A percentile compares a stretch with the other conserved stretches of the same genome.
Evolutionary conservation across 257 asterid species (phyloP).

Genomic region (Jacaranda copaia): DNA sequence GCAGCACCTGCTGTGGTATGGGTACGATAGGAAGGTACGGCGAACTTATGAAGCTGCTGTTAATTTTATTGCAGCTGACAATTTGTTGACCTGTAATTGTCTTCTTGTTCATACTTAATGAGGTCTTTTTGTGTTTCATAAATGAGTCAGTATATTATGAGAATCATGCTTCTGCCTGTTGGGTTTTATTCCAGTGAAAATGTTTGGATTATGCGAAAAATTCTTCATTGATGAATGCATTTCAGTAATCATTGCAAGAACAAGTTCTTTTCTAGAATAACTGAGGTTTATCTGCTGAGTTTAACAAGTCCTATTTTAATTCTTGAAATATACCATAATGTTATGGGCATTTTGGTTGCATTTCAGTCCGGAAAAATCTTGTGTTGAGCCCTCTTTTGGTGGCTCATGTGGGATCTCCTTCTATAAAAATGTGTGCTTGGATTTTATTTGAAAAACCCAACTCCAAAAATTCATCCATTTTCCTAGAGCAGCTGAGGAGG

Average conservation of each 20-base stretch:
- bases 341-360: background rate
- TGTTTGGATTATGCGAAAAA: background rate
- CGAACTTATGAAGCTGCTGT: constrained; percentile 13
- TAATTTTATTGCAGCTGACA: background rate
- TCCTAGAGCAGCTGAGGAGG: too few relatives aligned
- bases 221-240: background rate
- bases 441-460: too few relatives aligned
- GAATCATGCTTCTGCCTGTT: background rate
- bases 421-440: too few relatives aligned
- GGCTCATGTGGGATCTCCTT: too few relatives aligned
- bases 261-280: background rate
- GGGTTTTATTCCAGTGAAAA: background rate
- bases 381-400: too few relatives aligned
- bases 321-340: constrained; percentile 13
- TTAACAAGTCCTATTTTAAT: background rate
- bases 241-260: too few relatives aligned
- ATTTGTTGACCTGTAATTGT: constrained; percentile 2
- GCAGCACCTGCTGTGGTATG: constrained; percentile 98
- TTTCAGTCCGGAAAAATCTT: too few relatives aligned
- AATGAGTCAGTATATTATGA: background rate
- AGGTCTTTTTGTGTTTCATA: constrained; percentile 23
- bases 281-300: background rate
- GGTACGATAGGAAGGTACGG: constrained; percentile 94
- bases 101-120: background rate
- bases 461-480: too few relatives aligned